Conservation (phyloP, 768 basidiomycete genomes). For the Calocybe cyanea region DNA sequence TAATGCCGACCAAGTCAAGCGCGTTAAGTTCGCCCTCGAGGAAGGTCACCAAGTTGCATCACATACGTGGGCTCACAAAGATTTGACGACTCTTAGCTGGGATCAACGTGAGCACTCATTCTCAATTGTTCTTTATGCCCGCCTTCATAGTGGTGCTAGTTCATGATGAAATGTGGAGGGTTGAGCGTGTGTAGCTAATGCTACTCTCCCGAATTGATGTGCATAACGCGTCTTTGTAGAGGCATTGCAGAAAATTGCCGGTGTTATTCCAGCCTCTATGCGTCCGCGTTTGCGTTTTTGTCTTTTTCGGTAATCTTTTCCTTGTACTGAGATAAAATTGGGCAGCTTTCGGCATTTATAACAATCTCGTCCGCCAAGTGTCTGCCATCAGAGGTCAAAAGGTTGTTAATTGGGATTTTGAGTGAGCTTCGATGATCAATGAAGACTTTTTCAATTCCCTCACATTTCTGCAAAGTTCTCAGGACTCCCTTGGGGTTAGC, state of each 20-base stretch:
- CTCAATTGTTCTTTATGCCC: neutral
- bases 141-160: slow-evolving; percentile 20
- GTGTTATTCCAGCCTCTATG: slow-evolving; percentile 43
- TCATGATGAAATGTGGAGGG: slow-evolving; percentile 39
- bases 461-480: slow-evolving; percentile 16
- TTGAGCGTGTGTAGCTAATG: slow-evolving; percentile 31
- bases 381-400: slow-evolving; percentile 27
- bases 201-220: neutral
- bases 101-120: slow-evolving; percentile 32
- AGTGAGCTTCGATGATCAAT: slow-evolving; percentile 24
- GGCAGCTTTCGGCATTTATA: slow-evolving; percentile 40
- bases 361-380: slow-evolving; percentile 30
- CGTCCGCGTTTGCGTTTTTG: slow-evolving; percentile 38
- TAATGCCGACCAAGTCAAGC: slow-evolving; percentile 24
- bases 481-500: slow-evolving; percentile 25
- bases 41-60: slow-evolving; percentile 41
- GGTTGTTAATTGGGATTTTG: slow-evolving; percentile 36
- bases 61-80: slow-evolving; percentile 41
- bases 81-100: slow-evolving; percentile 34
- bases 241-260: slow-evolving; percentile 39
- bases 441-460: neutral
- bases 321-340: neutral
- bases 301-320: neutral
- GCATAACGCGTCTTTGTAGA: slow-evolving; percentile 19
- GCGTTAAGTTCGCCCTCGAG: slow-evolving; percentile 33